Evolutionary conservation across 2,329 filamentous ascomycete genomes (phyloP).

Genomic region (Colletotrichum caudatum): DNA sequence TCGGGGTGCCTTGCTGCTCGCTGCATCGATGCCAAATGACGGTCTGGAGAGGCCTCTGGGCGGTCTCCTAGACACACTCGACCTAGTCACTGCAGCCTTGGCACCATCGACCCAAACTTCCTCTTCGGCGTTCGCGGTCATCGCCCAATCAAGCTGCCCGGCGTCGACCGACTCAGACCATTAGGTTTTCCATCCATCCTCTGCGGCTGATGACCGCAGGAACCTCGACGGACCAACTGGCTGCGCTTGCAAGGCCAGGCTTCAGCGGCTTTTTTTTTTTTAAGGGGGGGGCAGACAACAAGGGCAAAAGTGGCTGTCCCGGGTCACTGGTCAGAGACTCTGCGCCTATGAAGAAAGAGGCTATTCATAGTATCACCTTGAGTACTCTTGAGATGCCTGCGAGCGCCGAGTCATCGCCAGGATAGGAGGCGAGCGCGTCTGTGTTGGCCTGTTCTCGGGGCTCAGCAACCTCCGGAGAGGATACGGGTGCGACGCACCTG

Average conservation of each 20-base stretch:
- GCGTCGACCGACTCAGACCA: not conserved
- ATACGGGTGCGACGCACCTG: not conserved
- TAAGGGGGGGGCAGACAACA: conserved; percentile 5
- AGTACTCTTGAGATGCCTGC: not conserved
- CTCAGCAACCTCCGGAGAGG: not conserved
- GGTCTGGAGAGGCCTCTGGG: conserved; percentile 12
- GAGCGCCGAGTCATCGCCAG: not conserved
- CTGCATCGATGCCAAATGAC: not conserved
- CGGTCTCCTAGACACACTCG: too few relatives aligned
- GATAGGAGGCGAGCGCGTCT: conserved; percentile 14
- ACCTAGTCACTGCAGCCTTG: not conserved
- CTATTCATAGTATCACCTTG: conserved; percentile 5
- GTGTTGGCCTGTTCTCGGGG: not conserved
- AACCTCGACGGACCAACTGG: not conserved
- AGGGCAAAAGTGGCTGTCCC: conserved; percentile 16
- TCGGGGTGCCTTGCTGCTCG: conserved; percentile 13
- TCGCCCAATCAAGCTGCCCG: not conserved
- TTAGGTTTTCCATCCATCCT: conserved; percentile 11
- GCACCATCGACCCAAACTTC: not conserved
- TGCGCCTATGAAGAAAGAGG: not conserved
- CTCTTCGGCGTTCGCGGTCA: not conserved
- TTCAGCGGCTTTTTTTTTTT: not conserved
- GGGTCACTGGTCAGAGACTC: not conserved
- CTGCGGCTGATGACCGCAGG: conserved; percentile 18
- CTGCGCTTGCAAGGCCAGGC: conserved; percentile 17